These are phyloP conservation scores for Panellus pusillus DNA, from an alignment of 768 basidiomycete genomes.

Conservation along the genomic window DNA sequence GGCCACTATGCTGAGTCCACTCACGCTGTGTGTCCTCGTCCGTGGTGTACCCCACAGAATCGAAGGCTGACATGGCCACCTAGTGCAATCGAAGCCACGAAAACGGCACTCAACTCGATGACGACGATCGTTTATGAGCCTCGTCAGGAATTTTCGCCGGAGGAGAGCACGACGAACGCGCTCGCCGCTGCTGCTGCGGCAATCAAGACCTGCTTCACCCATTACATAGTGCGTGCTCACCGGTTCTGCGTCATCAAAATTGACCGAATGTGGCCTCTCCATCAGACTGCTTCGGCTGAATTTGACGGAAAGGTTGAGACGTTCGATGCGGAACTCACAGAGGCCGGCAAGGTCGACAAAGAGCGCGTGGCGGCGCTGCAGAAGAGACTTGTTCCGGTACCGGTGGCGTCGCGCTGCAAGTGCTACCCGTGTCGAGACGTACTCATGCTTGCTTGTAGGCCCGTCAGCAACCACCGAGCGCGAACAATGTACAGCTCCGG, in stretches of 20 bases:
- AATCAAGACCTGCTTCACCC: neutral
- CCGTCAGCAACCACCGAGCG: neutral
- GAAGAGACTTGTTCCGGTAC: no score
- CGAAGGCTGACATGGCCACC: neutral
- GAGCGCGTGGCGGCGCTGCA: no score
- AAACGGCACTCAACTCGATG: neutral
- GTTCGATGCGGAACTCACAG: neutral
- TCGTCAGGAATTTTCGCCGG: neutral
- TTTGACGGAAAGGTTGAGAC: neutral
- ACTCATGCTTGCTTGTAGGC: no score
- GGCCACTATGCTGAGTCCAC: neutral
- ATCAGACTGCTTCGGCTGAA: neutral
- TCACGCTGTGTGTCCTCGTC: neutral
- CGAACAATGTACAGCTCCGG: neutral
- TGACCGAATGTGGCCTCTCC: no score
- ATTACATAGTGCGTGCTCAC: neutral
- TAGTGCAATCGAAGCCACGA: neutral
- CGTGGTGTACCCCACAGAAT: no score
- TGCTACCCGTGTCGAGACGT: no score
- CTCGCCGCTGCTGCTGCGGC: neutral
- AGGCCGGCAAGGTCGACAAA: neutral
- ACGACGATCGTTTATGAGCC: neutral
- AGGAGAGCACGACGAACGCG: neutral
- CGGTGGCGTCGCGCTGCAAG: no score
- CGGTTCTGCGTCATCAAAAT: neutral